Percentiles rank a stretch among this genome's conserved stretches.
Conservation (phyloP, 495 filamentous ascomycete genomes). For the Parmelia sp. region DNA sequence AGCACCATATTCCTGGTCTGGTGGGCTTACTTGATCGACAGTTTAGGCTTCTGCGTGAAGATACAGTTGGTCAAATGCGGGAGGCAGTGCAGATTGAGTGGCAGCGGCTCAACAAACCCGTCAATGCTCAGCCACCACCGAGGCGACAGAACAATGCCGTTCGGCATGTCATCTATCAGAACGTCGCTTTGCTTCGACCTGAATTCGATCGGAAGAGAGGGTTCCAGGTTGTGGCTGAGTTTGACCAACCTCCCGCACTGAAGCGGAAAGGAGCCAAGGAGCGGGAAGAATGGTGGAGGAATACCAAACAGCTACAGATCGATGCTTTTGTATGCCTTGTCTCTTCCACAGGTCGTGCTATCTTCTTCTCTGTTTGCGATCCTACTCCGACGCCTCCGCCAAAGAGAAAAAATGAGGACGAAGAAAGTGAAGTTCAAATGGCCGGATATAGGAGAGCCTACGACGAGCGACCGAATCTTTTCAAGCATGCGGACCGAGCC, state of each 20-base stretch:
- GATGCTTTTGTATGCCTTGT: slow-evolving; percentile 57
- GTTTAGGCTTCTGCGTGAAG: slow-evolving; percentile 62
- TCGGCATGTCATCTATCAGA: slow-evolving; percentile 31
- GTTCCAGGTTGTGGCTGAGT: slow-evolving; percentile 48
- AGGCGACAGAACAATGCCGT: slow-evolving; percentile 28
- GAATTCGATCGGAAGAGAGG: slow-evolving; percentile 40
- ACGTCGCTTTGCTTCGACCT: slow-evolving; percentile 22
- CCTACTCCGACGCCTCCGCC: slow-evolving; percentile 11
- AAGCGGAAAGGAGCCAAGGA: slow-evolving; percentile 24
- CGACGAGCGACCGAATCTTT: slow-evolving; percentile 27
- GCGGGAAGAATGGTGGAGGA: slow-evolving; percentile 55
- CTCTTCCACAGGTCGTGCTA: slow-evolving; percentile 36
- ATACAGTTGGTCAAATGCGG: slow-evolving; percentile 56
- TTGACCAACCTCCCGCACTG: slow-evolving; percentile 48
- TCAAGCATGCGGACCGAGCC: slow-evolving; percentile 27
- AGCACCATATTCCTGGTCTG: slow-evolving; percentile 53
- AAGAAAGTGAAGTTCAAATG: slow-evolving; percentile 21
- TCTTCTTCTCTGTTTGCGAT: slow-evolving; percentile 51
- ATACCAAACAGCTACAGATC: slow-evolving; percentile 48
- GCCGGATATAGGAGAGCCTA: slow-evolving; percentile 18
- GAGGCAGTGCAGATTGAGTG: slow-evolving; percentile 48
- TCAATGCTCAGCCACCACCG: slow-evolving; percentile 4
- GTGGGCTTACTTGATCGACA: slow-evolving; percentile 60
- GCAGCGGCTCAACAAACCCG: slow-evolving; percentile 24
- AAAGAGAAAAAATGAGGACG: slow-evolving; percentile 7